Evolutionary conservation across 805 yeast species (phyloP).

Genomic region (Starmera amethionina): DNA sequence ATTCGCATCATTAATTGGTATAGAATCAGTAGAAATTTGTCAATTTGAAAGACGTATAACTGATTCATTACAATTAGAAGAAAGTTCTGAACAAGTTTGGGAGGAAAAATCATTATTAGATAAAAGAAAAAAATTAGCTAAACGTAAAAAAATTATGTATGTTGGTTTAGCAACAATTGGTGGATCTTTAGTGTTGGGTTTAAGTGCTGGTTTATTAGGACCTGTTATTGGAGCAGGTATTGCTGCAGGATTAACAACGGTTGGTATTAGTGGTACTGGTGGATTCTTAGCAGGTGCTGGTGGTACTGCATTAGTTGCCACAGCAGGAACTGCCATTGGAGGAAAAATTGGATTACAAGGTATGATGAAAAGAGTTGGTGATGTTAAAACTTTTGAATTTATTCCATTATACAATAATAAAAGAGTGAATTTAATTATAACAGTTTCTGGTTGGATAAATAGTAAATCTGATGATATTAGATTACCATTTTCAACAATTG

Average conservation of each 20-base stretch:
- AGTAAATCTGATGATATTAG: constrained; percentile 93
- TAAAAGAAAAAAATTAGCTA: constrained; percentile 56
- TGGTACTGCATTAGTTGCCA: constrained; percentile 89
- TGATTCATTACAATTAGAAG: constrained; percentile 84
- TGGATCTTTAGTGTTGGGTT: constrained; percentile 88
- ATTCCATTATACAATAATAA: constrained; percentile 87
- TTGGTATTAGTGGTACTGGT: constrained; percentile 90
- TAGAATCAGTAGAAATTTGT: constrained; percentile 56
- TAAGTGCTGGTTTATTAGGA: constrained; percentile 91
- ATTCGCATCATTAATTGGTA: constrained; percentile 55
- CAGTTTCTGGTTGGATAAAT: constrained; percentile 97
- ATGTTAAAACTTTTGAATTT: constrained; percentile 89
- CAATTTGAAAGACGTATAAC: constrained; percentile 90
- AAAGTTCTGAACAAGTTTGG: constrained; percentile 68
- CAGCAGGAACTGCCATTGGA: constrained; percentile 86
- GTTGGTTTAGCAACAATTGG: constrained; percentile 95
- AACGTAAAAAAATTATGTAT: constrained; percentile 63
- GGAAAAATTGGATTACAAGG: constrained; percentile 82
- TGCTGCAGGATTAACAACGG: constrained; percentile 93
- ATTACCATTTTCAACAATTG: constrained; percentile 91
- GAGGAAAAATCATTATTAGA: constrained; percentile 62
- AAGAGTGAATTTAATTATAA: constrained; percentile 75
- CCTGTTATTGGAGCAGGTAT: constrained; percentile 98
- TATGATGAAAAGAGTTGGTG: constrained; percentile 80
- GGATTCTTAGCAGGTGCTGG: constrained; percentile 94